phyloP scores from a whole-genome alignment of 768 basidiomycete species.

The Rhizopogon vulgaris region DNA sequence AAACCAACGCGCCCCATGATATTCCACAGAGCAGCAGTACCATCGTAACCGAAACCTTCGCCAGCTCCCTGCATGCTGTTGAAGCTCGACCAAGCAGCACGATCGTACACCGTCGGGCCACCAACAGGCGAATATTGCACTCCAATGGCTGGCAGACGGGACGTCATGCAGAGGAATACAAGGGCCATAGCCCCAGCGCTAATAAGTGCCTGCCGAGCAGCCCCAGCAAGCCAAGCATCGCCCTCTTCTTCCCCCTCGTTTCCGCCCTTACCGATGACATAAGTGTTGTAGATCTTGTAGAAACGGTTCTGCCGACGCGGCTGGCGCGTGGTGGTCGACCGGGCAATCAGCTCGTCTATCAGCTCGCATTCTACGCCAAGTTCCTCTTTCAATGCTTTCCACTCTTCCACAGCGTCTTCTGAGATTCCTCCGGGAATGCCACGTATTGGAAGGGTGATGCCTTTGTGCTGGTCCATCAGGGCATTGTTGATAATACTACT shows the following conservation, averaged over 20 bases:
- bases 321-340: constrained; percentile 29
- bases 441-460: constrained; percentile 40
- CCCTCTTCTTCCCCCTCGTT: constrained; percentile 4
- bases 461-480: constrained; percentile 68
- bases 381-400: constrained; percentile 75
- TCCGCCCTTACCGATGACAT: constrained; percentile 36
- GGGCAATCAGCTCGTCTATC: constrained; percentile 65
- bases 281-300: constrained; percentile 85
- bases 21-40: constrained; percentile 59
- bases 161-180: constrained; percentile 51
- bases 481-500: constrained; percentile 48
- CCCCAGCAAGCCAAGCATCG: constrained; percentile 24
- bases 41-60: constrained; percentile 62
- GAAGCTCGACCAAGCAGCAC: constrained; percentile 74
- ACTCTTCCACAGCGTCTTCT: constrained; percentile 64
- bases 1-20: constrained; percentile 67
- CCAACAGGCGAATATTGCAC: constrained; percentile 52
- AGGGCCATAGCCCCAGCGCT: constrained; percentile 59
- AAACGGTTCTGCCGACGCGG: constrained; percentile 46
- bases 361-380: constrained; percentile 72
- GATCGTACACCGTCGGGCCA: constrained; percentile 72
- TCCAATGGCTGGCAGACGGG: constrained; percentile 39
- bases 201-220: constrained; percentile 44
- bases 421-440: constrained; percentile 50
- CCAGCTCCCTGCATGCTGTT: constrained; percentile 65